Conservation (phyloP, 2,329 filamentous ascomycete species). For the Phialemonium atrogriseum region DNA sequence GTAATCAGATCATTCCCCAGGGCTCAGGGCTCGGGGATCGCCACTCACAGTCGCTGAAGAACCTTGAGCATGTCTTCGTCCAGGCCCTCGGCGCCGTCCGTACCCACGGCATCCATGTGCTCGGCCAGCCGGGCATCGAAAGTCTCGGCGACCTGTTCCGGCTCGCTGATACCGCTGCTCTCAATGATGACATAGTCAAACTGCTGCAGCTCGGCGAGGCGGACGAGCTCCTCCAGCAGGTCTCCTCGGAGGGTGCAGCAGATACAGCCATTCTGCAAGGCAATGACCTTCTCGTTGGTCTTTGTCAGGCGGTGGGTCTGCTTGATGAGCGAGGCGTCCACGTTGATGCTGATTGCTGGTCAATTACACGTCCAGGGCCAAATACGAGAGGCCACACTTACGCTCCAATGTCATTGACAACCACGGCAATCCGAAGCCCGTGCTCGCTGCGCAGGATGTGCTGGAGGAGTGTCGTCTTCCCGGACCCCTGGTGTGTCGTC, state of each 20-base stretch:
- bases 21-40: too few relatives aligned
- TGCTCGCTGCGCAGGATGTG: conserved; percentile 4
- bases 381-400: too few relatives aligned
- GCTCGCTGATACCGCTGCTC: conserved; percentile 64
- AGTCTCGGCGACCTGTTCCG: conserved; percentile 66
- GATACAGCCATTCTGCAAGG: conserved; percentile 67
- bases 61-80: too few relatives aligned
- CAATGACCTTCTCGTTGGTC: conserved; percentile 56
- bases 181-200: conserved; percentile 69
- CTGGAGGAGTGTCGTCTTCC: conserved; percentile 5
- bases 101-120: conserved; percentile 29
- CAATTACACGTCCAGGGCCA: too few relatives aligned
- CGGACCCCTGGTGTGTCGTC: too few relatives aligned
- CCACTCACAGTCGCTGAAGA: too few relatives aligned
- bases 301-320: conserved; percentile 47
- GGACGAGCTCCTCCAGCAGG: conserved; percentile 60
- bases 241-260: conserved; percentile 69
- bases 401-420: conserved; percentile 4
- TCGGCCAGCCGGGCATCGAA: conserved; percentile 53
- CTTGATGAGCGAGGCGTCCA: conserved; percentile 56
- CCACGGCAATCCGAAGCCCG: conserved; percentile 4
- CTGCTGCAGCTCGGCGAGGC: conserved; percentile 49
- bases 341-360: conserved; percentile 51
- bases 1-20: too few relatives aligned
- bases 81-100: conserved; percentile 19